Evolutionary conservation across 305 asterid genomes (phyloP), one percentile per base, ranked within the genome.

Genomic region (Stenogyne calaminthoides): DNA sequence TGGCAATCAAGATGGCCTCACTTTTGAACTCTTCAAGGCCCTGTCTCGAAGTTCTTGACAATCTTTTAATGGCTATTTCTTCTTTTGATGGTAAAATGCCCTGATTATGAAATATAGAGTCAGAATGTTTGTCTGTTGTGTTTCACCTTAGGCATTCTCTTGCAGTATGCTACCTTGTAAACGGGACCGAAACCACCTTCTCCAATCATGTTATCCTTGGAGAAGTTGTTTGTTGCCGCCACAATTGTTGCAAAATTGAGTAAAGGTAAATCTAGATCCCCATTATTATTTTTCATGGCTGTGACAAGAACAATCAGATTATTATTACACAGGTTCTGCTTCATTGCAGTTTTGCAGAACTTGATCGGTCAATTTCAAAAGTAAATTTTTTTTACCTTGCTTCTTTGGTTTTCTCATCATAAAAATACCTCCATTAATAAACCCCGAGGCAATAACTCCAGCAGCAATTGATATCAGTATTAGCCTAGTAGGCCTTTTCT

Each of bases 11-110:
- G 18, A 69, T 73, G 8, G 87, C 91, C 80, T 88, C 91, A 34
- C 81, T 88, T 80, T 77, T 90, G 76, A 88, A 88, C 77, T 88
- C 92, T 11, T 80, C 78, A 22, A 80, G 18, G 5, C 96, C 93
- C 56, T 89, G 96, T 64, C 6, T 12, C 9, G 75, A 74, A 56
- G 40, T 55, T 74, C 40, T 65, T 5, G 78, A 74, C 60, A 74
- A 14, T 40, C 78, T 66, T 44, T 74, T 74, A 8, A 74, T 65
- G 0, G 73, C 73, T 3, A 74, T 44, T 56, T 74, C 68, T 32
- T 47, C 67, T 16, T 9, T 60, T 3, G 15, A 39, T 0, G 36
- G 1, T 20, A 74, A 7, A 9, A n/a, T 16, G 0, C 72, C 72
- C 72, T 67, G 25, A 7, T 20, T 19, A 40, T 15, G 14, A 60